Evolutionary conservation across 345 rosid species (phyloP).

Genomic region (Physaria fendleri): DNA sequence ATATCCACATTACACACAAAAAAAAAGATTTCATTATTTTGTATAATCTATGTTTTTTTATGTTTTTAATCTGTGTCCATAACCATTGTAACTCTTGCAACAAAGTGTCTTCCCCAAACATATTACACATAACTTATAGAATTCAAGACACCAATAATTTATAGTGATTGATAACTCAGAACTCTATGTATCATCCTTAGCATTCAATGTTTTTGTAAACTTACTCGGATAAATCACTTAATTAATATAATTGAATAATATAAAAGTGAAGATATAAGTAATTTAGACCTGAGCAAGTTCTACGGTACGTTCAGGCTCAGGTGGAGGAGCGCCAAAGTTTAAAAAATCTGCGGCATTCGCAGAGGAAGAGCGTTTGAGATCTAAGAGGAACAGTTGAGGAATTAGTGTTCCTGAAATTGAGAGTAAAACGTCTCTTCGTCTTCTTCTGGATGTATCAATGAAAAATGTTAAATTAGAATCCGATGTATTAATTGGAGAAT

Average conservation of each 20-base stretch:
- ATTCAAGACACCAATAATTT: not conserved
- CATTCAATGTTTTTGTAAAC: not conserved
- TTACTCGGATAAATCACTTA: not conserved
- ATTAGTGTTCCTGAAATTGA: constrained; percentile 17
- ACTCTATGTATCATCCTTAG: not conserved
- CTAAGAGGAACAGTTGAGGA: constrained; percentile 4
- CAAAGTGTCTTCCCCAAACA: not conserved
- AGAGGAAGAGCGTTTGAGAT: not conserved
- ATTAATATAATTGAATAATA: not conserved
- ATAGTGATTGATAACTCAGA: not conserved
- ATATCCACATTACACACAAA: not conserved
- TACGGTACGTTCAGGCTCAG: constrained; percentile 29
- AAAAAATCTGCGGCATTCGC: constrained; percentile 14
- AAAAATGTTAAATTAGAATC: constrained; percentile 1
- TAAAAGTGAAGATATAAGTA: not conserved
- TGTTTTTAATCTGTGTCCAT: not conserved
- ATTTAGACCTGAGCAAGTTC: constrained; percentile 23
- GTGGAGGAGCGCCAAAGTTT: constrained; percentile 1
- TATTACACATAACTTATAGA: not conserved
- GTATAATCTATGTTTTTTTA: not conserved
- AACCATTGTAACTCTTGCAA: not conserved
- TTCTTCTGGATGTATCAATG: not conserved
- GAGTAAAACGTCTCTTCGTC: constrained; percentile 19
- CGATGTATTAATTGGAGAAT: not conserved
- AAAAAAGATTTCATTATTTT: not conserved